phyloP scores from a whole-genome alignment of 768 basidiomycete genomes.

The Cystobasidium onofrii region DNA sequence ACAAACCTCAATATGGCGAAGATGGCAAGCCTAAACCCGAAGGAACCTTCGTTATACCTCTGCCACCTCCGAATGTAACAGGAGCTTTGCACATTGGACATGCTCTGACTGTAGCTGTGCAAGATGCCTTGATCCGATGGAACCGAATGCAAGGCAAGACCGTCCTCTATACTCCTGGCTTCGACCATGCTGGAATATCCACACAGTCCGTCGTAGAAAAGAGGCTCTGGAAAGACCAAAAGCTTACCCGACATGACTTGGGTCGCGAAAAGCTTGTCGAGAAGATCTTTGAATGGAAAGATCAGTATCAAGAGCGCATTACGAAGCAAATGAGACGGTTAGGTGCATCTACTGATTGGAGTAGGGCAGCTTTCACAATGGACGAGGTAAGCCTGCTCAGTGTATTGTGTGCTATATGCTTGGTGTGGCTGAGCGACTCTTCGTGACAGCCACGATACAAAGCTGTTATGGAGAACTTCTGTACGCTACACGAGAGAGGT shows the following conservation, averaged over 20 bases:
- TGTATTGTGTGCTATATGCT: no score
- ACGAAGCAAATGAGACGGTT: slow-evolving; percentile 78
- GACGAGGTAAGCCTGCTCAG: slow-evolving; percentile 64
- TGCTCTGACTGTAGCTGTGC: slow-evolving; percentile 79
- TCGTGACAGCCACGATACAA: slow-evolving; percentile 58
- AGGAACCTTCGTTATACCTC: slow-evolving; percentile 72
- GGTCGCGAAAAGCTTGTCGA: slow-evolving; percentile 84
- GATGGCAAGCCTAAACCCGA: slow-evolving; percentile 58
- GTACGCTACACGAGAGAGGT: slow-evolving; percentile 79
- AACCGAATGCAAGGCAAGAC: slow-evolving; percentile 93
- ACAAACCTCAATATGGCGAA: slow-evolving; percentile 61
- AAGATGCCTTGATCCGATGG: slow-evolving; percentile 85
- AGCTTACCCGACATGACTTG: slow-evolving; percentile 82
- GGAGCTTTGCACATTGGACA: slow-evolving; percentile 93
- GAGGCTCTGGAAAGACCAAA: slow-evolving; percentile 70
- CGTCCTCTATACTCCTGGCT: slow-evolving; percentile 82
- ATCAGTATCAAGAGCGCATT: slow-evolving; percentile 93
- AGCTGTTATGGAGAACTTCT: slow-evolving; percentile 87
- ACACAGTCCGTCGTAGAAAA: slow-evolving; percentile 97
- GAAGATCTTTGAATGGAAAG: slow-evolving; percentile 92
- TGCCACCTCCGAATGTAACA: slow-evolving; percentile 94
- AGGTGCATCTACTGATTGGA: slow-evolving; percentile 92
- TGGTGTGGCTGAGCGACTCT: slow-evolving; percentile 21
- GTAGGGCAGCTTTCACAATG: slow-evolving; percentile 91
- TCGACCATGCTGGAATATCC: slow-evolving; percentile 96